Evolutionary conservation across 1,284 basidiomycete species (phyloP).

Genomic region (Trichosporon inkin): DNA sequence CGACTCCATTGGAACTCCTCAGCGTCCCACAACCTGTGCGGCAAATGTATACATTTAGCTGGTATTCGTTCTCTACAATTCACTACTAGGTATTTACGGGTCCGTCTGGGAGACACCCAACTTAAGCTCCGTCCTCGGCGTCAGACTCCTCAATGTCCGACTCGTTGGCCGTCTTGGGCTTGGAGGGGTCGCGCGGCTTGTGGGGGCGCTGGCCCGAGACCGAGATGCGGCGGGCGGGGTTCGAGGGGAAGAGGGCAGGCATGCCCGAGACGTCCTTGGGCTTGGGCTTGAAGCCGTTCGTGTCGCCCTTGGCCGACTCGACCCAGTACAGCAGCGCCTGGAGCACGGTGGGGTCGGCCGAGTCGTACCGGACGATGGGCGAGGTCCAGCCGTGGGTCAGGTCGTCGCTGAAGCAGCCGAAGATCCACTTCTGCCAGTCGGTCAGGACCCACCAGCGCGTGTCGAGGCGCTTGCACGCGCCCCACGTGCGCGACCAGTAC

Average conservation of each 20-base stretch:
- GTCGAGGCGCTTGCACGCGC: constrained; percentile 44
- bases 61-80: no score
- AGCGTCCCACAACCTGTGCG: no score
- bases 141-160: constrained; percentile 49
- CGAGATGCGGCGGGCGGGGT: constrained; percentile 44
- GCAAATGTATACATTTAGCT: no score
- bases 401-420: constrained; percentile 48
- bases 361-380: constrained; percentile 35
- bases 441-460: constrained; percentile 50
- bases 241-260: constrained; percentile 44
- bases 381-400: constrained; percentile 42
- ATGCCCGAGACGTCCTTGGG: constrained; percentile 36
- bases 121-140: constrained; percentile 28
- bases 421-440: constrained; percentile 51
- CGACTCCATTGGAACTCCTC: no score
- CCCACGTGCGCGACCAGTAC: constrained; percentile 50
- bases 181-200: constrained; percentile 22
- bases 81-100: no score
- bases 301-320: constrained; percentile 28
- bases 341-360: constrained; percentile 39
- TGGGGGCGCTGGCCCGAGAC: constrained; percentile 22
- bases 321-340: constrained; percentile 49
- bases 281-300: constrained; percentile 9
- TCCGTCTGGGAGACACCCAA: no score
- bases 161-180: constrained; percentile 44